Conservation (phyloP, 2,329 filamentous ascomycete genomes). For the Cladophialophora carrionii region DNA sequence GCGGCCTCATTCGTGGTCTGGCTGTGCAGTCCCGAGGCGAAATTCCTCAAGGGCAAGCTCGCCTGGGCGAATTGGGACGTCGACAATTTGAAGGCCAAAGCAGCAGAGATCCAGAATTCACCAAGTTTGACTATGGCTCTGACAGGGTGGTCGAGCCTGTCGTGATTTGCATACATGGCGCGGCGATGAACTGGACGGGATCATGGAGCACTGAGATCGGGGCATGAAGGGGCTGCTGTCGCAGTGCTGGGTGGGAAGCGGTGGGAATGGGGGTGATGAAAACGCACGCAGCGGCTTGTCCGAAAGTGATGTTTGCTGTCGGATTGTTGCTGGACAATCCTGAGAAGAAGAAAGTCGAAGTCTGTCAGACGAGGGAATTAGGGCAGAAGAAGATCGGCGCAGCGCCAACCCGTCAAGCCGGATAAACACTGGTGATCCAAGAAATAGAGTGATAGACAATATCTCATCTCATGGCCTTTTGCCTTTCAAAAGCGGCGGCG, state of each 20-base stretch:
- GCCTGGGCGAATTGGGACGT: slow-evolving; percentile 59
- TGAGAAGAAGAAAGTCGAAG: background rate
- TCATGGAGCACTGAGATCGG: background rate
- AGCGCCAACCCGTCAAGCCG: background rate
- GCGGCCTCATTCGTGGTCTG: slow-evolving; percentile 52
- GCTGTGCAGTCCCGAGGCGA: slow-evolving; percentile 51
- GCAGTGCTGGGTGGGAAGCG: background rate
- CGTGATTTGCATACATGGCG: background rate
- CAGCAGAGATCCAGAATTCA: slow-evolving; percentile 42
- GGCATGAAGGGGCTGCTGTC: background rate
- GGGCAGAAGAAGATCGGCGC: background rate
- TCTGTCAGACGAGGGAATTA: background rate
- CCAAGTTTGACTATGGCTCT: slow-evolving; percentile 7
- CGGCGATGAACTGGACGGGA: background rate
- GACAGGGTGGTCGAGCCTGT: slow-evolving; percentile 8
- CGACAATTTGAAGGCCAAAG: slow-evolving; percentile 51
- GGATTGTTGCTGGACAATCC: background rate
- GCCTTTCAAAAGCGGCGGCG: background rate
- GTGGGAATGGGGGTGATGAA: background rate
- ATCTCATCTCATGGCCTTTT: background rate
- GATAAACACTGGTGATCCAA: background rate
- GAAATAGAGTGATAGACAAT: background rate
- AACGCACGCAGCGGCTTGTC: background rate
- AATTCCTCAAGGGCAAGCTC: slow-evolving; percentile 53
- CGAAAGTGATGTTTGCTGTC: background rate